These are phyloP conservation scores for Mrakia gelida DNA, from an alignment of 768 basidiomycete species.

Conservation along the genomic window DNA sequence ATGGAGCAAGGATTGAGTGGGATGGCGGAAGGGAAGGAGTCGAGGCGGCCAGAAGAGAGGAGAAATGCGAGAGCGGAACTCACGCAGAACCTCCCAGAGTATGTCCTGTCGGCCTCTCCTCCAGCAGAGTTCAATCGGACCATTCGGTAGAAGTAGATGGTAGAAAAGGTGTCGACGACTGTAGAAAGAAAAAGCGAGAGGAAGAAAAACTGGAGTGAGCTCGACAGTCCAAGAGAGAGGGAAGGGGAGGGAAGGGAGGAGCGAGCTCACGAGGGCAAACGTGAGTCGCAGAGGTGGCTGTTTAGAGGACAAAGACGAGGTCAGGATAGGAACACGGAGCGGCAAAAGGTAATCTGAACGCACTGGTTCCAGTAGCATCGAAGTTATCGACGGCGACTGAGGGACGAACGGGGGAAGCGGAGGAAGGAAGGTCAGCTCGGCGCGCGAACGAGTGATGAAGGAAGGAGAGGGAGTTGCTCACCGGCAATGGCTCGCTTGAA, in stretches of 20 bases:
- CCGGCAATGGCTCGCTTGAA: constrained; percentile 6
- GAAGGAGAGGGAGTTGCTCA: background rate
- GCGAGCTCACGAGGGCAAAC: background rate
- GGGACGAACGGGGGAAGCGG: background rate
- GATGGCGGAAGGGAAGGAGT: no score
- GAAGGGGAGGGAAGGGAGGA: background rate
- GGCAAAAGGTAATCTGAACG: background rate
- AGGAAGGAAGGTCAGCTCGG: background rate
- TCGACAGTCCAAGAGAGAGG: background rate
- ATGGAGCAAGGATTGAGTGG: no score
- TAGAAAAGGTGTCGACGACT: background rate
- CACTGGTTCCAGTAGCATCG: background rate
- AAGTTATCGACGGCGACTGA: background rate
- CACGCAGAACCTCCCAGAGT: background rate
- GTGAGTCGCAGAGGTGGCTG: background rate
- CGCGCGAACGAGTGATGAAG: background rate
- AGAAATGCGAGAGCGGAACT: background rate
- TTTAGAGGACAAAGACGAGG: background rate
- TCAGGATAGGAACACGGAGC: background rate
- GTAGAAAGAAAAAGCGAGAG: background rate
- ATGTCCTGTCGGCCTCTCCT: constrained; percentile 1
- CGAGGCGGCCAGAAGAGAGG: background rate
- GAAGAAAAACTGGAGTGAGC: background rate
- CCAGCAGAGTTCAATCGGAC: background rate
- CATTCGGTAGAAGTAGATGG: constrained; percentile 11